Conservation (phyloP, 2,329 filamentous ascomycete genomes). For the Clonostachys rhizophaga region DNA sequence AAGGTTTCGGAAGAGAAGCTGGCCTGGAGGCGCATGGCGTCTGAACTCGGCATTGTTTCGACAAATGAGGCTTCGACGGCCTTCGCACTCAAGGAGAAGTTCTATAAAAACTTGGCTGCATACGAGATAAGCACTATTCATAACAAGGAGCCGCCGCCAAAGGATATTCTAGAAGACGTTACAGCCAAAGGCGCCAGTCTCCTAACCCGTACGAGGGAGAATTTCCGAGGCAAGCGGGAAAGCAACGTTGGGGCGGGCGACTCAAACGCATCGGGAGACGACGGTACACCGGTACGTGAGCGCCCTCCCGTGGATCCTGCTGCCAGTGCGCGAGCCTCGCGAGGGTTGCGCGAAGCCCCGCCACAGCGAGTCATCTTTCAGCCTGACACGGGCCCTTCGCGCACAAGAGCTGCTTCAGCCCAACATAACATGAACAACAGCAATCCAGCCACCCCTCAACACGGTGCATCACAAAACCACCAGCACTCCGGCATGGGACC, state of each 20-base stretch:
- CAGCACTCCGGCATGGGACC: conserved; percentile 19
- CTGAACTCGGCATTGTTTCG: conserved; percentile 70
- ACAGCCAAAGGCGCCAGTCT: conserved; percentile 80
- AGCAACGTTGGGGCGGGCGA: conserved; percentile 48
- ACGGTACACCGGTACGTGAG: conserved; percentile 53
- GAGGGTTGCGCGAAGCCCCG: conserved; percentile 75
- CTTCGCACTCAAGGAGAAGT: conserved; percentile 81
- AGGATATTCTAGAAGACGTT: conserved; percentile 82
- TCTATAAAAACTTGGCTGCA: conserved; percentile 84
- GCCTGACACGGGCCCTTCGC: conserved; percentile 64
- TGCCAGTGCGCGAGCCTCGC: conserved; percentile 52
- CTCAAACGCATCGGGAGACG: conserved; percentile 54
- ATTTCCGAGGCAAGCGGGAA: conserved; percentile 52
- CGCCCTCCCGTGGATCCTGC: conserved; percentile 44
- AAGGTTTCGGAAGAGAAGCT: conserved; percentile 79
- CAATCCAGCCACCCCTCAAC: conserved; percentile 1
- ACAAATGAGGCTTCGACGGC: conserved; percentile 77
- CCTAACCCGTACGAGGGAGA: conserved; percentile 74
- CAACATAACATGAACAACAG: conserved; percentile 1
- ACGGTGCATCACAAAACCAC: conserved; percentile 3
- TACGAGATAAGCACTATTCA: conserved; percentile 80
- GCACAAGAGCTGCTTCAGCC: conserved; percentile 34
- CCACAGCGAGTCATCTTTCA: conserved; percentile 82
- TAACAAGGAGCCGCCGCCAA: conserved; percentile 76
- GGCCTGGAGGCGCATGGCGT: conserved; percentile 76